These are phyloP conservation scores for Botrytis tulipae DNA, from an alignment of 2,329 filamentous ascomycete species.

Conservation along the genomic window DNA sequence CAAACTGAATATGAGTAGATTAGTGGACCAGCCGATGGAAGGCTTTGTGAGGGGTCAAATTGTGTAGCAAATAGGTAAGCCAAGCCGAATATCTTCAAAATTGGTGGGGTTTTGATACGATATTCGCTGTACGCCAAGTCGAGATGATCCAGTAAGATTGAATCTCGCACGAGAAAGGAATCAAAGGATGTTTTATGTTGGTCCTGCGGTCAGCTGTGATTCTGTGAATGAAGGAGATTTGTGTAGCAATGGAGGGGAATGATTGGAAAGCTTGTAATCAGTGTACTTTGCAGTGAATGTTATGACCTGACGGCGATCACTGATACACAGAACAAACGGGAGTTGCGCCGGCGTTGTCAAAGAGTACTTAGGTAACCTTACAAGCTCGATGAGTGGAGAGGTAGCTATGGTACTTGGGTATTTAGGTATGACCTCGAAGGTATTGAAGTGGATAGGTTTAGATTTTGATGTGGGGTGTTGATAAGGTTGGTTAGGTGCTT, in stretches of 20 bases:
- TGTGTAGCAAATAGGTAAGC: not conserved
- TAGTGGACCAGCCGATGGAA: not conserved
- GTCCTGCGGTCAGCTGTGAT: not conserved
- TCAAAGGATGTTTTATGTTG: not conserved
- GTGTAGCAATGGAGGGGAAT: not conserved
- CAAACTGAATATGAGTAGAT: not conserved
- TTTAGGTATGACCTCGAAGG: not conserved
- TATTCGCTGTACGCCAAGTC: slow-evolving; percentile 7
- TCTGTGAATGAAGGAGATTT: not conserved
- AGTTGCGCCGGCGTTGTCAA: not conserved
- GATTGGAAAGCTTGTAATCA: not conserved
- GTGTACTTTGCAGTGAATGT: not conserved
- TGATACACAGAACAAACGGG: not conserved
- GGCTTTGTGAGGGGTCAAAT: slow-evolving; percentile 5
- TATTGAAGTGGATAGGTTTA: not conserved
- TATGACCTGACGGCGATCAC: not conserved
- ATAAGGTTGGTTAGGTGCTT: not conserved
- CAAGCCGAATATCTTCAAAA: slow-evolving; percentile 5
- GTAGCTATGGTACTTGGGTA: not conserved
- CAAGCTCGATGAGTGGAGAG: not conserved
- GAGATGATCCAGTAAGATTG: slow-evolving; percentile 2
- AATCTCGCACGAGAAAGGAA: not conserved
- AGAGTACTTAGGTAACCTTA: not conserved
- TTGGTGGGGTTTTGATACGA: slow-evolving; percentile 11
- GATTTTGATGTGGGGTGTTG: not conserved